phyloP scores from a whole-genome alignment of 805 yeast genomes.

The Wickerhamiella cacticola region DNA sequence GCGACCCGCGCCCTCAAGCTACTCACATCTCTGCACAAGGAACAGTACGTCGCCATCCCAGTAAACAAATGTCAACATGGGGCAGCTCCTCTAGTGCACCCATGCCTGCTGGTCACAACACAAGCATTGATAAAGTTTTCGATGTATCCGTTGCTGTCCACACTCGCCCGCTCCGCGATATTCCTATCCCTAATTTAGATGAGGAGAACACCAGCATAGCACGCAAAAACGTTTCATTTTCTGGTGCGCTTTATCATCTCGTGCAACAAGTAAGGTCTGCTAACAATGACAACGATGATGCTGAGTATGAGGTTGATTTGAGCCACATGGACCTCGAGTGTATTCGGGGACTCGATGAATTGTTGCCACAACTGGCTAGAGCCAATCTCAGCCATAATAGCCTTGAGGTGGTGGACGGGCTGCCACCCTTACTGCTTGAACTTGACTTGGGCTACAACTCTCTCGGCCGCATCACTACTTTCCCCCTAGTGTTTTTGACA shows the following conservation, averaged over 20 bases:
- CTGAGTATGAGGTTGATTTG: constrained; percentile 16
- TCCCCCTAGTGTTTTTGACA: constrained; percentile 19
- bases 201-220: constrained; percentile 15
- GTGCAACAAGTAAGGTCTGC: constrained; percentile 11
- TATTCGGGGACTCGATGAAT: constrained; percentile 18
- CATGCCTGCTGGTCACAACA: neutral
- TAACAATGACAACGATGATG: neutral
- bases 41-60: neutral
- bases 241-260: constrained; percentile 6
- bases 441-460: constrained; percentile 18
- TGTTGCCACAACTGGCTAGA: constrained; percentile 18
- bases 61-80: neutral
- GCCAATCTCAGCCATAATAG: constrained; percentile 17
- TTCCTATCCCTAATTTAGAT: constrained; percentile 15
- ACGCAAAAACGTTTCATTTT: constrained; percentile 13
- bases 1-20: constrained; percentile 5
- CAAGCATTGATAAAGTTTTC: constrained; percentile 6
- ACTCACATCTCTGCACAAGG: neutral
- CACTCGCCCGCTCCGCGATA: constrained; percentile 4
- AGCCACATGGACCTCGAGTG: constrained; percentile 18
- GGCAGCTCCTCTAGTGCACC: neutral
- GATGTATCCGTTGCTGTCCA: constrained; percentile 3
- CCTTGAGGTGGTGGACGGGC: constrained; percentile 19
- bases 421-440: constrained; percentile 18
- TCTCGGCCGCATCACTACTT: constrained; percentile 16